A percentile compares a stretch with the other conserved stretches of the same genome.
These are phyloP conservation scores for Schizonepeta tenuifolia DNA, from an alignment of 257 asterid genomes.

Conservation along the genomic window DNA sequence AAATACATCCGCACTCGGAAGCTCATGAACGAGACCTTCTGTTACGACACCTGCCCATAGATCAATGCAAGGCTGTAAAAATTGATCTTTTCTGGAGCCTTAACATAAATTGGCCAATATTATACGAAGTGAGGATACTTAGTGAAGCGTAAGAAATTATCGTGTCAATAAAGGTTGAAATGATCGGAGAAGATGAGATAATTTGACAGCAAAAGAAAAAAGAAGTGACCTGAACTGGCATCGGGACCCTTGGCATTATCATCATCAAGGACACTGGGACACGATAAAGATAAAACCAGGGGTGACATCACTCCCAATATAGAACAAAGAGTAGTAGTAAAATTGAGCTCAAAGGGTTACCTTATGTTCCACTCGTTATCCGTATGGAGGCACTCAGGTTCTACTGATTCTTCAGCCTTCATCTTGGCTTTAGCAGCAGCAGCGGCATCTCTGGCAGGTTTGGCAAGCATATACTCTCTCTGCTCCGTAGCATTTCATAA, in stretches of 20 bases:
- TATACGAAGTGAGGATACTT: not conserved
- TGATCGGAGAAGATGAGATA: not conserved
- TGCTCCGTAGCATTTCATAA: conserved; percentile 38
- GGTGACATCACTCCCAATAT: not conserved
- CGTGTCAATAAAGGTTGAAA: not conserved
- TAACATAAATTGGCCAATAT: not conserved
- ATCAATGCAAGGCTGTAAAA: not conserved
- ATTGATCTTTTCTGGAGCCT: not conserved
- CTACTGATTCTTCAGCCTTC: conserved; percentile 55
- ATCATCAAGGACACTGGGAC: conserved; percentile 82
- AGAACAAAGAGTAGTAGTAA: conserved; percentile 2
- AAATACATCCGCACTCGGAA: conserved; percentile 84
- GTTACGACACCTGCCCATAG: conserved; percentile 61
- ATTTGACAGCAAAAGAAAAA: conserved; percentile 6
- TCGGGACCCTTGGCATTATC: conserved; percentile 47
- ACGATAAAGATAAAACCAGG: conserved; percentile 37
- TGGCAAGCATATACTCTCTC: conserved; percentile 74
- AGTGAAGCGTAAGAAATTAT: not conserved
- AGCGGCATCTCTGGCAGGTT: conserved; percentile 94
- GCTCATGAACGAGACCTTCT: conserved; percentile 84
- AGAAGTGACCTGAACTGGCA: conserved; percentile 57
- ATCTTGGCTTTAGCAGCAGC: conserved; percentile 67
- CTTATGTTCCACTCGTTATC: conserved; percentile 99
- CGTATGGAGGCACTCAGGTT: conserved; percentile 67
- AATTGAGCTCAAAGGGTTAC: conserved; percentile 34